Evolutionary conservation across 2,329 filamentous ascomycete genomes (phyloP).

Genomic region (Cytospora mali): DNA sequence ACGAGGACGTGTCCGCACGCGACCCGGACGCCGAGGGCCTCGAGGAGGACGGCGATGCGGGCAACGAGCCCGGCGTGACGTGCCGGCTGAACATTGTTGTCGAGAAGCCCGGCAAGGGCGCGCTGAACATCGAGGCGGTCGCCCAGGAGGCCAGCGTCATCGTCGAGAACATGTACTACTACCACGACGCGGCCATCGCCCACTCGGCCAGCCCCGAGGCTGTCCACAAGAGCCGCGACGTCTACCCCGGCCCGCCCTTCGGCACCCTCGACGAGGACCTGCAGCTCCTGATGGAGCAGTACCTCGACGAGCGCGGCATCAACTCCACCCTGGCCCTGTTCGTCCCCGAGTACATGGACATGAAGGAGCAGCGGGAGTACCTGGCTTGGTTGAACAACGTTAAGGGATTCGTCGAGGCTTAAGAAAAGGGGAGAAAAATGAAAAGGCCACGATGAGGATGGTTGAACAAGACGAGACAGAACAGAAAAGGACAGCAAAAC

Average conservation of each 20-base stretch:
- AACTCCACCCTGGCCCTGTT: constrained; percentile 85
- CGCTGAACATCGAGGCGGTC: constrained; percentile 82
- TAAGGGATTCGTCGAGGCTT: constrained; percentile 81
- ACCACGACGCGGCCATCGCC: constrained; percentile 75
- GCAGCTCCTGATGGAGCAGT: constrained; percentile 88
- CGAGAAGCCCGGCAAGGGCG: constrained; percentile 84
- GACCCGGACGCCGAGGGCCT: constrained; percentile 58
- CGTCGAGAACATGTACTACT: constrained; percentile 91
- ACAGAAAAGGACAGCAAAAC: not conserved
- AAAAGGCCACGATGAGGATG: no score
- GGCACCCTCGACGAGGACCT: constrained; percentile 94
- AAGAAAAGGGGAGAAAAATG: constrained; percentile 31
- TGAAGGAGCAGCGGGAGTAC: constrained; percentile 99
- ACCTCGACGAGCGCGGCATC: constrained; percentile 92
- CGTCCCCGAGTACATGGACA: constrained; percentile 93
- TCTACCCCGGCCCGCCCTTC: constrained; percentile 92
- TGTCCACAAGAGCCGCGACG: constrained; percentile 72
- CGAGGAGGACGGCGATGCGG: constrained; percentile 57
- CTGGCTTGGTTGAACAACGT: constrained; percentile 84
- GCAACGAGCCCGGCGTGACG: constrained; percentile 66
- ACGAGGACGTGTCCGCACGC: constrained; percentile 56
- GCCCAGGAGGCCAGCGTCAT: constrained; percentile 85
- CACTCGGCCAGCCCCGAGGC: constrained; percentile 75
- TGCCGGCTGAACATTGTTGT: constrained; percentile 84
- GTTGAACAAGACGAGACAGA: not conserved